phyloP scores from a whole-genome alignment of 768 basidiomycete genomes.

The Cantharellus cinnabarinus region DNA sequence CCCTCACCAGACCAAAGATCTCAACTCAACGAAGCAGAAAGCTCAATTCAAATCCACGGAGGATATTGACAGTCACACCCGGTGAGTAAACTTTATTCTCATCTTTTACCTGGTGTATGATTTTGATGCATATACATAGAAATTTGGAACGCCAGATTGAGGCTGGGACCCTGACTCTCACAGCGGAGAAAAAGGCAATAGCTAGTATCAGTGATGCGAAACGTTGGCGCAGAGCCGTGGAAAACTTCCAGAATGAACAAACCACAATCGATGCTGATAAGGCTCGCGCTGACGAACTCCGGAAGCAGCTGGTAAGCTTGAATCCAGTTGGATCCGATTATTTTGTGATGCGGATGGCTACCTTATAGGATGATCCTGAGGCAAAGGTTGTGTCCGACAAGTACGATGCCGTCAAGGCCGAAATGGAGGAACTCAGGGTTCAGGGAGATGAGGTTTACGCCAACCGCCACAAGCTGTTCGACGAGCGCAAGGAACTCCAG shows the following conservation, averaged over 20 bases:
- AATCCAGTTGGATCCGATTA: background rate
- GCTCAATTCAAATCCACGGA: slow-evolving; percentile 56
- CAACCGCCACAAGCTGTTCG: slow-evolving; percentile 59
- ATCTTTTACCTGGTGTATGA: background rate
- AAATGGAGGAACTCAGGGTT: slow-evolving; percentile 72
- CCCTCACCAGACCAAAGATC: slow-evolving; percentile 49
- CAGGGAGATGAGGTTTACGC: slow-evolving; percentile 73
- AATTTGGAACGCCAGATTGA: slow-evolving; percentile 79
- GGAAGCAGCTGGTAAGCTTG: slow-evolving; percentile 32
- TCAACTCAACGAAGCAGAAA: slow-evolving; percentile 65
- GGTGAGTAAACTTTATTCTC: slow-evolving; percentile 27
- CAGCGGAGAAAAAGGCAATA: slow-evolving; percentile 90
- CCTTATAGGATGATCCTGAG: slow-evolving; percentile 55
- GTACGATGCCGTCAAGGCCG: slow-evolving; percentile 61
- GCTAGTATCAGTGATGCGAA: slow-evolving; percentile 61
- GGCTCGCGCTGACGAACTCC: slow-evolving; percentile 51
- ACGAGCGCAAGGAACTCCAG: slow-evolving; percentile 63
- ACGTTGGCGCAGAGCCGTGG: slow-evolving; percentile 53
- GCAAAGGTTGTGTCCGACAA: slow-evolving; percentile 59
- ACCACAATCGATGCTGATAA: slow-evolving; percentile 66
- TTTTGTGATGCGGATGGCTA: background rate
- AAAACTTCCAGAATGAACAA: slow-evolving; percentile 62
- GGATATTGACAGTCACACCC: slow-evolving; percentile 75
- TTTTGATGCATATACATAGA: slow-evolving; percentile 21
- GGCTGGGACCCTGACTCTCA: slow-evolving; percentile 76